Evolutionary conservation across 371 early-diverging fungal genomes (phyloP), one percentile per base, ranked within the genome.

Genomic region (Mucor ambiguus): DNA sequence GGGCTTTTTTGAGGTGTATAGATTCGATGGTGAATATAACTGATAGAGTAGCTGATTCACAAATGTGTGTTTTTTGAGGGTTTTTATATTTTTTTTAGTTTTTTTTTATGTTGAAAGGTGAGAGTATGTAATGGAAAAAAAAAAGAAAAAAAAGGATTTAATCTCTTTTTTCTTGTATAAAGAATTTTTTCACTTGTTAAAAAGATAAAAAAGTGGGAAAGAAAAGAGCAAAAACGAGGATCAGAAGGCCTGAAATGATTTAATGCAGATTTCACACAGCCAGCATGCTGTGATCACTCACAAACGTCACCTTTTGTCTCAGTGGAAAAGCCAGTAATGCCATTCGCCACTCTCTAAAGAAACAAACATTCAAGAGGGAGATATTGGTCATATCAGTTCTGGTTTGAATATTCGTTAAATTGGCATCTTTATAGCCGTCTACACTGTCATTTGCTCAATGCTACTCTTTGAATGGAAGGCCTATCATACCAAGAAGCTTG

Each of bases 91-190:
- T 61, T 61, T 61, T 48, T 26, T 43, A 14, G 33, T 43, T 59
- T 60, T 59, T 59, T 48, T 48, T 37, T 58, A 16, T 61, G 61
- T 46, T 33, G 10, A 30, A 29, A 56, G 28, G 30, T 37, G 18
- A 63, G 30, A 32, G 37, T 26, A 29, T 63, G n/a, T 54, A 33
- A 22, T 49, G 20, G n/a, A 60, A 60, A 43, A 43, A 58, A 58
- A 12, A 44, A 49, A 38, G 16, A 52, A 37, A 24, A 49, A 35
- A 41, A 29, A 63, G 33, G 35, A 32, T 24, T 61, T 61, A 48
- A 49, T 49, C 16, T 49, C 24, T 49, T 48, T 35, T 26, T 48
- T 61, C 49, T 52, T 35, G 33, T 52, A 18, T 43, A 26, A 26
- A 29, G 38, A 29, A 28, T 55, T 54, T 56, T 63, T 63, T 63